A percentile compares a stretch with the other conserved stretches of the same genome.
Conservation (phyloP, 2,329 filamentous ascomycete species). For the Cladophialophora carrionii region DNA sequence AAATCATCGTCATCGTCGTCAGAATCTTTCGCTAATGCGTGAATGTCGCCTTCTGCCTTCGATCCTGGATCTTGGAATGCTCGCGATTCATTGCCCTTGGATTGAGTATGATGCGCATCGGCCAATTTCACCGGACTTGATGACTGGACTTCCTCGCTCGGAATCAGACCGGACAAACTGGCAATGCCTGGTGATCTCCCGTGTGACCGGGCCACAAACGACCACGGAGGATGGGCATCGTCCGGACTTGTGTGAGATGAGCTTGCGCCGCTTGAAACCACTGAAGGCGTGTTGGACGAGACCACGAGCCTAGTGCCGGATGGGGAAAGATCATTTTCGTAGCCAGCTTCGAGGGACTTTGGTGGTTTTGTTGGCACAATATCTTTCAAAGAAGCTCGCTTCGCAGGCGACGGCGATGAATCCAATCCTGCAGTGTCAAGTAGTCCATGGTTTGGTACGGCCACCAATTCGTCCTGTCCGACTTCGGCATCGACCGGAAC, state of each 20-base stretch:
- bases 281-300: conserved; percentile 14
- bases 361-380: conserved; percentile 4
- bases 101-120: not conserved
- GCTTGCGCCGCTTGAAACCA: conserved; percentile 1
- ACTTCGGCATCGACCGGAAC: not conserved
- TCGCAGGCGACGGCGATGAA: not conserved
- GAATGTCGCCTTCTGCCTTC: conserved; percentile 23
- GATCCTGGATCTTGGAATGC: conserved; percentile 23
- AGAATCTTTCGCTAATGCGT: not conserved
- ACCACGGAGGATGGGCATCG: conserved; percentile 5
- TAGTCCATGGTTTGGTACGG: not conserved
- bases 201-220: not conserved
- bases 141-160: not conserved
- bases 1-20: conserved; percentile 26
- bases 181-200: not conserved
- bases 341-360: not conserved
- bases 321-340: not conserved
- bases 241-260: conserved; percentile 13
- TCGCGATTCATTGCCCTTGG: not conserved
- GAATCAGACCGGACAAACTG: not conserved
- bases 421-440: not conserved
- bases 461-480: not conserved
- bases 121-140: not conserved
- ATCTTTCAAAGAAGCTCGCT: not conserved
- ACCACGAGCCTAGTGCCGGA: conserved; percentile 16